Conservation (phyloP, 345 rosid species). For the Boechera retrofracta region DNA sequence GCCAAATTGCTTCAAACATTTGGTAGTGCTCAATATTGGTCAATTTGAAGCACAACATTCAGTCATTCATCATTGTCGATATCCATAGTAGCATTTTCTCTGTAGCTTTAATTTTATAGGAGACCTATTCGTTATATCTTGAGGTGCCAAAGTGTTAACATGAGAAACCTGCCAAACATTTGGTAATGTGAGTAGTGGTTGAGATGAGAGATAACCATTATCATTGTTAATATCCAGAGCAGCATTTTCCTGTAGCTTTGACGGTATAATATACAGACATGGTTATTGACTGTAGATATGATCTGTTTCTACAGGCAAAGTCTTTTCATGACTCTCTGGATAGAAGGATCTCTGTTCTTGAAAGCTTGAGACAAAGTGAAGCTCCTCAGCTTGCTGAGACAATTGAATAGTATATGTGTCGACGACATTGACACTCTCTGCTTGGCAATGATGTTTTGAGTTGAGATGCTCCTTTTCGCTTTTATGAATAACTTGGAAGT, state of each 20-base stretch:
- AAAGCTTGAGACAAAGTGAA: constrained; percentile 77
- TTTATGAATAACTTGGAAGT: constrained; percentile 41
- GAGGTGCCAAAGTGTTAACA: constrained; percentile 8
- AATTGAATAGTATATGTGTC: constrained; percentile 55
- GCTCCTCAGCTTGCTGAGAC: constrained; percentile 62
- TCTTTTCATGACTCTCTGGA: constrained; percentile 71
- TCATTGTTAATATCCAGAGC: not conserved
- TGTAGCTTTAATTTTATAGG: not conserved
- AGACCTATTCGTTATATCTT: not conserved
- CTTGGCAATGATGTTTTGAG: constrained; percentile 29
- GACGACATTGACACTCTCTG: constrained; percentile 7
- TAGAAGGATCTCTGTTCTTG: constrained; percentile 72
- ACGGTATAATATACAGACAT: not conserved
- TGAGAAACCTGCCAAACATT: constrained; percentile 13
- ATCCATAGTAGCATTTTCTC: not conserved
- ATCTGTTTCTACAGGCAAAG: constrained; percentile 58
- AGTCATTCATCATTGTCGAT: not conserved
- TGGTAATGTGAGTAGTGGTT: constrained; percentile 13
- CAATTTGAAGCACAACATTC: not conserved
- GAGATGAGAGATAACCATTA: not conserved
- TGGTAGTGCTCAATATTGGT: not conserved
- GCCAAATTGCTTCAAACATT: not conserved
- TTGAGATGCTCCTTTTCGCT: constrained; percentile 1
- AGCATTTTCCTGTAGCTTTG: not conserved
- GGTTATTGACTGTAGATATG: constrained; percentile 16